These are phyloP conservation scores for Leishmania gerbilli DNA, from an alignment of 208 protist species.

Conservation along the genomic window DNA sequence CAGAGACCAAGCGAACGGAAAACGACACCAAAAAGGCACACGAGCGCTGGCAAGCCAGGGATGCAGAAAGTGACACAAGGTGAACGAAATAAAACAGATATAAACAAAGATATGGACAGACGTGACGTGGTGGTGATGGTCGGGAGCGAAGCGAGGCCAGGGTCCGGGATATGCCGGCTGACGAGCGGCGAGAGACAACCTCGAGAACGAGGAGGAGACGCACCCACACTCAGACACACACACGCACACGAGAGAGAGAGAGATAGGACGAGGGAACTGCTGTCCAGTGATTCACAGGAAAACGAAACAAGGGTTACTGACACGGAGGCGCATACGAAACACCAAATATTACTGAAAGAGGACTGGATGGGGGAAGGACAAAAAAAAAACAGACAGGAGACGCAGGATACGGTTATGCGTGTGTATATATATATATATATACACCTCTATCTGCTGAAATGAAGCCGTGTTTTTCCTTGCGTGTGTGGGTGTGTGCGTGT, in stretches of 20 bases:
- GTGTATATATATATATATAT: not conserved
- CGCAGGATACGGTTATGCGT: not conserved
- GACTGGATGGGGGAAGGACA: not conserved
- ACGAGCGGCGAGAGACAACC: not conserved
- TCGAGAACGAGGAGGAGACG: not conserved
- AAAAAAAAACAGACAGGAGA: not conserved
- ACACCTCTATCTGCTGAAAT: not conserved
- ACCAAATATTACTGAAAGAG: not conserved
- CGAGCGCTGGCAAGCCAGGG: too few relatives aligned
- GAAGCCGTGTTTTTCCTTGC: too few relatives aligned
- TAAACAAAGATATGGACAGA: not conserved
- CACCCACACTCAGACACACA: not conserved
- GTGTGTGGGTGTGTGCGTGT: too few relatives aligned
- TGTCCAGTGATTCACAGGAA: not conserved
- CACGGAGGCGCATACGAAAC: not conserved
- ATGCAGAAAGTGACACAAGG: not conserved
- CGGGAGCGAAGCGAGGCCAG: not conserved
- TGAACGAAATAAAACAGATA: not conserved
- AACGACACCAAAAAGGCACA: not conserved
- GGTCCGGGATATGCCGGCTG: not conserved
- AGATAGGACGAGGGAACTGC: too few relatives aligned
- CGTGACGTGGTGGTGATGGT: not conserved
- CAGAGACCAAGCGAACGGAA: not conserved
- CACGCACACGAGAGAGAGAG: not conserved
- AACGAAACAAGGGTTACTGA: not conserved